Evolutionary conservation across 805 yeast genomes (phyloP), one percentile per base, ranked within the genome.

Genomic region (Candida krabiensis): DNA sequence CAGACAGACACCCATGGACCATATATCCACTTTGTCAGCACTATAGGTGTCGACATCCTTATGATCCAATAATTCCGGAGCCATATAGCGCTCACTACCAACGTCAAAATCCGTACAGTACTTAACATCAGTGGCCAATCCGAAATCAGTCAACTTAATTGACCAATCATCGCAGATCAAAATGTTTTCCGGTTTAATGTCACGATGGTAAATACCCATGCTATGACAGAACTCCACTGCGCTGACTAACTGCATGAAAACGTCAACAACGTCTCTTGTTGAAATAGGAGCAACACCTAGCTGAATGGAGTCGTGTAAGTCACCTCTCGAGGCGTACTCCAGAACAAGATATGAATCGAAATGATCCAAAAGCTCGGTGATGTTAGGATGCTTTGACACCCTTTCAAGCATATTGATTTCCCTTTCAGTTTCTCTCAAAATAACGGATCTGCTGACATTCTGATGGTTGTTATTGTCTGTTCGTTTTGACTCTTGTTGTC

Each of bases 41-140:
- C 83, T 84, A 59, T 89, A 90, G 29, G 71, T 67, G 24, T 75
- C 77, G 33, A 78, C 64, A 28, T 66, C 64, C 11, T 60, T 49
- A 40, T 58, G 55, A 38, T 88, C 95, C 56, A 88, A 82, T 40
- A 88, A 64, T 57, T 89, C 97, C 1, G 97, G 97, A 0, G 96
- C 95, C 97, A 89, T 89, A 62, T 89, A 89, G 45, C 95, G 72
- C 63, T 87, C 96, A 38, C 87, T 79, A 17, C 96, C 96, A 41
- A 87, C 85, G 44, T 86, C 95, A 58, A 88, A 85, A 54, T 87
- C 89, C 24, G 76, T 64, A 51, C 86, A 80, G 31, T 66, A 62
- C 32, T 67, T 66, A 22, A 63, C 58, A 21, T 75, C 74, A 4
- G 82, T 75, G 2, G 82, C 80, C 46, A 76, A 63, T 2, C 82